These are phyloP conservation scores for Xylariaceae sp. DNA, from an alignment of 2,329 filamentous ascomycete genomes.

Conservation along the genomic window DNA sequence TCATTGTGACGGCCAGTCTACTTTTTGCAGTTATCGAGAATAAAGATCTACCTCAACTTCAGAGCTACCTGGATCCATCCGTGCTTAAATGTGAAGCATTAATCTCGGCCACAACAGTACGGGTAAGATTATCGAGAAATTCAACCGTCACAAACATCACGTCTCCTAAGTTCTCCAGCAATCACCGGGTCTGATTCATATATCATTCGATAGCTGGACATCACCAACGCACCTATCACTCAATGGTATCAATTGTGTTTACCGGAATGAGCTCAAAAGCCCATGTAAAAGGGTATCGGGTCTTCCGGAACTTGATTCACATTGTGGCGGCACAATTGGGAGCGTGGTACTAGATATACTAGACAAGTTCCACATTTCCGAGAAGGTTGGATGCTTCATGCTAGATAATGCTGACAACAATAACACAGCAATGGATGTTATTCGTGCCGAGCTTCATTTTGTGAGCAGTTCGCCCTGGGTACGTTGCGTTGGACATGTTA, in stretches of 20 bases:
- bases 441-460: background rate
- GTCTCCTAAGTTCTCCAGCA: background rate
- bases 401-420: background rate
- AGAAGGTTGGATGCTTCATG: background rate
- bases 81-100: background rate
- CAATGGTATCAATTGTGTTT: background rate
- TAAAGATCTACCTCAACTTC: background rate
- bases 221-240: background rate
- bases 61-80: background rate
- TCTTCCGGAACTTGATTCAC: background rate
- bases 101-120: background rate
- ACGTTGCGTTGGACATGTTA: background rate
- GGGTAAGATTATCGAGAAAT: background rate
- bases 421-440: background rate
- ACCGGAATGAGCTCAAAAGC: background rate
- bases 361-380: background rate
- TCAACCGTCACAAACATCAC: background rate
- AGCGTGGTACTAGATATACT: background rate
- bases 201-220: background rate
- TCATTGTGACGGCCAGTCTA: background rate
- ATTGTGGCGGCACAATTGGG: background rate
- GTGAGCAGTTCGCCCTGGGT: background rate
- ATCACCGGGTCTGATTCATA: background rate
- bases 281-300: background rate
- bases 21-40: background rate